Evolutionary conservation across 306 rosid species (phyloP), one percentile per base, ranked within the genome.

Genomic region (Pueraria montana): DNA sequence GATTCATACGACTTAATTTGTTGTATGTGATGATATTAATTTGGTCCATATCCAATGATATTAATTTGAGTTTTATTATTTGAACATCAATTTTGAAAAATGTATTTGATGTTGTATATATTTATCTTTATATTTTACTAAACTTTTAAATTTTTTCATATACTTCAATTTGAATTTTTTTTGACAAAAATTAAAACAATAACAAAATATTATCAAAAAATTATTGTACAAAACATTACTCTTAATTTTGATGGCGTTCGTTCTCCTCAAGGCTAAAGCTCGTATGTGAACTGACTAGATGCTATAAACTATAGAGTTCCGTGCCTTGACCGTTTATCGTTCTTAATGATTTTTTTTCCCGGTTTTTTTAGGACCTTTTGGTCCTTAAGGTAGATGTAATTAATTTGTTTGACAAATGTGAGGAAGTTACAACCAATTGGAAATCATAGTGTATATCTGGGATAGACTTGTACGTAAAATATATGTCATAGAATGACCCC

Each of bases 391-490:
- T 55, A 58, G n/a, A 12, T 80, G 45, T 30, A 48, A 48, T 24
- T 72, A n/a, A 45, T 45, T 6, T 40, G 32, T 63, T 62, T 78
- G 80, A 84, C 76, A 52, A 72, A 7, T 9, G 16, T 18, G 64
- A 42, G 80, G 80, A 81, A 62, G 84, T 72, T 81, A 77, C 79
- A 81, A 81, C 65, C 65, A 48, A 59, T 72, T 72, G 65, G 72
- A 42, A 61, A 18, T 56, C 43, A 11, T 2, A 14, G 4, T 71
- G 76, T 67, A 40, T 83, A 64, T 61, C 52, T 46, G n/a, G 24
- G 72, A 34, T 11, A 69, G 83, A 70, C 84, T 58, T 71, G 65
- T 46, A 77, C 43, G 64, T 46, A 59, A 80, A 72, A 72, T 72
- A 81, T 40, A 62, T 63, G 79, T 59, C 65, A 20, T 30, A 20